Base-by-base conservation (phyloP, 768 basidiomycete species). In the Pleurotus ostreatus region DNA sequence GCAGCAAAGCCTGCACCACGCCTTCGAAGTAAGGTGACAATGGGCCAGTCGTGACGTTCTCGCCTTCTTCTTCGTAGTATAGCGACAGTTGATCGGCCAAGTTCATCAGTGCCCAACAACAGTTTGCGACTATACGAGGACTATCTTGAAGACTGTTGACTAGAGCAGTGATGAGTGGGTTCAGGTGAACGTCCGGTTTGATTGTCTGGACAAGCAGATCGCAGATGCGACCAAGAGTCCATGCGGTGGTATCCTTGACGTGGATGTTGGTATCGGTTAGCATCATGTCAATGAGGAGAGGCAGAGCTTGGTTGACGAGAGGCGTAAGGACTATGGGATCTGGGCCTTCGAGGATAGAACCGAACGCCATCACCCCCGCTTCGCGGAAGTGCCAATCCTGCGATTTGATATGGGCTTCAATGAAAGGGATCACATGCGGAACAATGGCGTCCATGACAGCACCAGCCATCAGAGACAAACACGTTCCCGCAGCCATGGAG, bases 301-400 rank as follows among this genome's bases (percentile, higher is more conserved):
- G 93, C 11, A 99, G 79, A 1, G 97, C 97, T 69, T 98, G 94
- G 60, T 89, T 83, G 60, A 97, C 94, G 44, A 99, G 86, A 34
- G 94, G 93, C 18, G 85, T 88, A 49, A 99, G 83, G 23, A 94
- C 86, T 34, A 74, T 70, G 9, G 94, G 89, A 66, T 98, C 94
- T 2, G 97, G 97, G 1, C 97, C 97, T 60, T 98, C 96, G 26
- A 98, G 82, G 64, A 99, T 98, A 0, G 93, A 95, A 44, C 96
- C 96, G 64, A 98, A 99, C 16, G 95, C 86, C 95, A 98, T 99
- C 55, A 98, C 86, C 4, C 95, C 96, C 0, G 97, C 97, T 69
- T 99, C 97, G 41, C 97, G 92, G 55, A 86, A 78, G 66, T 92
- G 93, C 97, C 97, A 99, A 67, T 97, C 92, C 25, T 85, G 79